Base-by-base conservation (phyloP, 1,284 basidiomycete species). In the Exobasidium cylindrosporum region DNA sequence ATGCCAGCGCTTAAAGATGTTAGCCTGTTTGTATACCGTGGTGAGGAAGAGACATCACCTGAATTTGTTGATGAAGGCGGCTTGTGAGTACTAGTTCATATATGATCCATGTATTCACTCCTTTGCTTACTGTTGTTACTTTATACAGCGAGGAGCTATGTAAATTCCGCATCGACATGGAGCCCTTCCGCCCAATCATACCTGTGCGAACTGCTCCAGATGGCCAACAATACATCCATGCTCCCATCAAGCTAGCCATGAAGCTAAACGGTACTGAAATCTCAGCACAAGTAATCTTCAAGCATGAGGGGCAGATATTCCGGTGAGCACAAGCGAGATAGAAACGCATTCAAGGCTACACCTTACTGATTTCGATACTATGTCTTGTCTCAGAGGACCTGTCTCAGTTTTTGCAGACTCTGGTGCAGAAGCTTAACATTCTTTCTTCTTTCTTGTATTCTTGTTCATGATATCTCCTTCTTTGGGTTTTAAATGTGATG, bases 21-120 rank as follows among this genome's bases (percentile, higher is more conserved):
- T 30, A 35, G 29, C 14, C 45, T 62, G 28, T 30, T 57, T n/a
- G 56, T 62, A 10, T 58, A 62, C 28, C 53, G 60, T 23, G 55
- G 56, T 26, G 60, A 62, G 4, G 56, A 57, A 23, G 55, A 45
- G 3, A 49, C 44, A 31, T 21, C 49, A 21, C 55, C 56, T 14
- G 60, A 62, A 24, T 62, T 62, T 43, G 56, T 62, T 35, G 60
- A 62, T 29, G 54, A 60, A 47, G 45, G 45, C 10, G 60, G 60
- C 1, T 62, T 62, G 35, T 59, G 40, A 57, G 56, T 54, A 26
- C 5, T 21, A 54, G 14, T 31, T 54, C 13, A 26, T 5, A 35
- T 7, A 21, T 17, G 21, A 21, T 26, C n/a, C 53, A 29, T 31
- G 13, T 10, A 26, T 7, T 35, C 30, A 21, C 10, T 40, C 35